Base-by-base conservation (phyloP, 805 yeast genomes). In the Ogataea paraovalis region DNA sequence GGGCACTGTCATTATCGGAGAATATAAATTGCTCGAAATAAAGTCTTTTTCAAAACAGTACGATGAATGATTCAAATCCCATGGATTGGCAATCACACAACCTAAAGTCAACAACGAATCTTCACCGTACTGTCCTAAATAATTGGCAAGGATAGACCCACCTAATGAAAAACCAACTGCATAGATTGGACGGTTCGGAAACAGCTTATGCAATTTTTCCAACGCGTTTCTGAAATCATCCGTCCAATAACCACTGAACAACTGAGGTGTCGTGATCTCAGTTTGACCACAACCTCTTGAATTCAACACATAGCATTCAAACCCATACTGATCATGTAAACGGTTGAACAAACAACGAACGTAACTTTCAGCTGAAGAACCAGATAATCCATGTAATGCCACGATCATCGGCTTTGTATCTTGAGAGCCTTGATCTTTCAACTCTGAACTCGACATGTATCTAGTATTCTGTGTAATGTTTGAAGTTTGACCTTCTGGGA, bases 91-190 rank as follows among this genome's bases (percentile, higher is more conserved):
- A 7, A 87, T 73, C 4, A 81, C 71, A 37, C 76, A 71, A 1
- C 87, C 90, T 22, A 83, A 80, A 28, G 70, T 69, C 33, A 81
- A 60, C 16, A 67, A 66, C 22, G 70, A 63, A n/a, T 70, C 59
- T 1, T 68, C 74, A 10, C 77, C 79, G 54, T 80, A 82, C 58
- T 79, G 84, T 9, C 90, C 92, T 19, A 87, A 61, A 62, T 82
- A 87, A 60, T 87, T 88, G 25, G 85, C 75, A 50, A 87, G 69
- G 28, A 87, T 74, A 2, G 83, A 74, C 0, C 85, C 91, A 2
- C 96, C 96, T 45, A 87, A 74, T n/a, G 91, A 83, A 58, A 83
- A 83, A 2, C 96, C 96, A n/a, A 79, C 80, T 28, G 83, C 75
- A 58, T 76, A 82, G 48, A 85, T 78, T 20, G 78, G 70, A n/a